Conservation (phyloP, 2,329 filamentous ascomycete species). For the Penicillium sp. region DNA sequence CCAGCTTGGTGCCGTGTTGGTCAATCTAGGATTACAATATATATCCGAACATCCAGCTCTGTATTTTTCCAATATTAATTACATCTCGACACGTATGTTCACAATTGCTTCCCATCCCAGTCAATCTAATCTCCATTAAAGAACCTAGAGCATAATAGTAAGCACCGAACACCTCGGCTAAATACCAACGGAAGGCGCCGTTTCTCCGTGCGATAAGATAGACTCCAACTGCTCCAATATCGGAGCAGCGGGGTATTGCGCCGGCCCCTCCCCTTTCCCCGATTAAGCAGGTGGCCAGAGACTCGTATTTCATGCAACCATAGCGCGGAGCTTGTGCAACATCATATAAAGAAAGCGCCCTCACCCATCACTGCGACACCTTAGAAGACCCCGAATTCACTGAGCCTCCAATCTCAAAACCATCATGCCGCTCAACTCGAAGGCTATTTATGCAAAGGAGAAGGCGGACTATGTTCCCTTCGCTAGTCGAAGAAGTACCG, state of each 20-base stretch:
- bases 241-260: conserved; percentile 1
- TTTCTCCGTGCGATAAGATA: conserved; percentile 3
- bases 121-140: neutral
- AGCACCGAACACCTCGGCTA: neutral
- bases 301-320: neutral
- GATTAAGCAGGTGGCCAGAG: neutral
- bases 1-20: too few relatives aligned
- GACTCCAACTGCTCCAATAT: conserved; percentile 9
- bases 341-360: neutral
- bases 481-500: conserved; percentile 79
- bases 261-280: neutral
- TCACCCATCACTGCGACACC: neutral
- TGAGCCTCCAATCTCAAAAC: neutral
- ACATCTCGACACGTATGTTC: too few relatives aligned
- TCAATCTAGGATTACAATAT: too few relatives aligned
- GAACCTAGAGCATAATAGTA: neutral
- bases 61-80: too few relatives aligned
- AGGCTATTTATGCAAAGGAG: conserved; percentile 51
- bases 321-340: neutral
- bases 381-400: neutral
- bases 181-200: neutral
- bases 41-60: too few relatives aligned
- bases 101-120: too few relatives aligned
- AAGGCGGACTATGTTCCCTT: conserved; percentile 45
- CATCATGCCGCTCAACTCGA: conserved; percentile 48